These are phyloP conservation scores for Globisporangium polare DNA, from an alignment of 352 stramenopile species.

Conservation along the genomic window DNA sequence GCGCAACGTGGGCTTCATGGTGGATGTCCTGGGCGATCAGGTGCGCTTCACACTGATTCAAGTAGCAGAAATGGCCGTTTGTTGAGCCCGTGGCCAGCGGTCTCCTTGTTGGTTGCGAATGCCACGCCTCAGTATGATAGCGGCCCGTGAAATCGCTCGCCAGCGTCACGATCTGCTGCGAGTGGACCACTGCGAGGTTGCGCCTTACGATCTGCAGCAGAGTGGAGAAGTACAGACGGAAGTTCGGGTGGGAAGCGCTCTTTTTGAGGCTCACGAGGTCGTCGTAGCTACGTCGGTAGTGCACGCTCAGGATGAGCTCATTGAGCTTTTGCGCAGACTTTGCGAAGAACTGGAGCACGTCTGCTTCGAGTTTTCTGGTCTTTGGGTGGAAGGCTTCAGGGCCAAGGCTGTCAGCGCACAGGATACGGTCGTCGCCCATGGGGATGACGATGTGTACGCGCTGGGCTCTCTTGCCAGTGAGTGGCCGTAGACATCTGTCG, in stretches of 20 bases:
- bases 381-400: constrained; percentile 38
- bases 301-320: constrained; percentile 29
- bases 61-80: constrained; percentile 50
- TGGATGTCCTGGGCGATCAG: constrained; percentile 46
- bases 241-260: constrained; percentile 29
- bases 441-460: constrained; percentile 35
- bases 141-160: constrained; percentile 59
- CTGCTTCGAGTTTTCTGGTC: constrained; percentile 36
- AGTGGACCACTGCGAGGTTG: constrained; percentile 52
- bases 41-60: constrained; percentile 33
- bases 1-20: constrained; percentile 29
- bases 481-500: constrained; percentile 18
- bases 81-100: constrained; percentile 15
- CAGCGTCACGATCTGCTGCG: constrained; percentile 61
- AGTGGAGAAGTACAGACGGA: constrained; percentile 30
- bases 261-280: constrained; percentile 34
- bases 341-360: constrained; percentile 50
- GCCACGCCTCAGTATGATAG: constrained; percentile 53
- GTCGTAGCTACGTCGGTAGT: constrained; percentile 41
- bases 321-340: constrained; percentile 27
- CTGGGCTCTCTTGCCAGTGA: constrained; percentile 26
- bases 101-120: constrained; percentile 29
- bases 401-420: constrained; percentile 60
- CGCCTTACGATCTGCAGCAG: constrained; percentile 42
- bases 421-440: constrained; percentile 49